Evolutionary conservation across 805 yeast species (phyloP).

Genomic region (Nematodospora valgi): DNA sequence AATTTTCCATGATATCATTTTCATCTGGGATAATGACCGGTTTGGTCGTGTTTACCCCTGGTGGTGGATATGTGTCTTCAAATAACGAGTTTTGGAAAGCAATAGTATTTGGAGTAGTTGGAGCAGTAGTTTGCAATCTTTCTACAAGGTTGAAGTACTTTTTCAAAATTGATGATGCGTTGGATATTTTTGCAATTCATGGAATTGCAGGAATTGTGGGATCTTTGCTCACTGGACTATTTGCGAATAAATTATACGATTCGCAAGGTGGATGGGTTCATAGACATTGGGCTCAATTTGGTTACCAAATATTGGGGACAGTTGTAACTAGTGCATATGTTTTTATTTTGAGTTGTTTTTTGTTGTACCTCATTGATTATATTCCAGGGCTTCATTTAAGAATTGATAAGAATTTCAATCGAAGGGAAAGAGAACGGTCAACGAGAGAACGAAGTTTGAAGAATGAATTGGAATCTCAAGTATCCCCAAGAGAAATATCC

Average conservation of each 20-base stretch:
- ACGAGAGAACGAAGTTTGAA: slow-evolving; percentile 5
- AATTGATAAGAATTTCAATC: slow-evolving; percentile 37
- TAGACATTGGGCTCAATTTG: slow-evolving; percentile 39
- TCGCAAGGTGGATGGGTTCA: slow-evolving; percentile 41
- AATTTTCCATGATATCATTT: slow-evolving; percentile 36
- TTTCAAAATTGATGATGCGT: slow-evolving; percentile 39
- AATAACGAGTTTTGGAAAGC: slow-evolving; percentile 38
- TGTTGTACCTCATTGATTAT: slow-evolving; percentile 33
- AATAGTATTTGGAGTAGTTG: slow-evolving; percentile 36
- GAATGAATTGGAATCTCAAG: slow-evolving; percentile 15
- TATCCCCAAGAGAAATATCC: slow-evolving; percentile 11
- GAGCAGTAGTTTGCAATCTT: slow-evolving; percentile 33
- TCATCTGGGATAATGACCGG: slow-evolving; percentile 41
- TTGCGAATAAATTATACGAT: slow-evolving; percentile 29
- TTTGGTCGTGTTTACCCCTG: slow-evolving; percentile 41
- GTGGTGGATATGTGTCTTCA: slow-evolving; percentile 38
- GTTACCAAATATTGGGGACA: slow-evolving; percentile 37
- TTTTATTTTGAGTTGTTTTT: slow-evolving; percentile 26
- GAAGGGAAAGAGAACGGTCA: slow-evolving; percentile 19
- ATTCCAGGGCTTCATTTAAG: slow-evolving; percentile 41
- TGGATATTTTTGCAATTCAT: slow-evolving; percentile 43
- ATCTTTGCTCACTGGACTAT: slow-evolving; percentile 37
- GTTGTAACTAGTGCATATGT: slow-evolving; percentile 33
- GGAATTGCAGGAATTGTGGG: slow-evolving; percentile 42
- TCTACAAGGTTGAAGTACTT: slow-evolving; percentile 39